Base-by-base conservation (phyloP, 495 filamentous ascomycete genomes). In the Penicillium lividum region DNA sequence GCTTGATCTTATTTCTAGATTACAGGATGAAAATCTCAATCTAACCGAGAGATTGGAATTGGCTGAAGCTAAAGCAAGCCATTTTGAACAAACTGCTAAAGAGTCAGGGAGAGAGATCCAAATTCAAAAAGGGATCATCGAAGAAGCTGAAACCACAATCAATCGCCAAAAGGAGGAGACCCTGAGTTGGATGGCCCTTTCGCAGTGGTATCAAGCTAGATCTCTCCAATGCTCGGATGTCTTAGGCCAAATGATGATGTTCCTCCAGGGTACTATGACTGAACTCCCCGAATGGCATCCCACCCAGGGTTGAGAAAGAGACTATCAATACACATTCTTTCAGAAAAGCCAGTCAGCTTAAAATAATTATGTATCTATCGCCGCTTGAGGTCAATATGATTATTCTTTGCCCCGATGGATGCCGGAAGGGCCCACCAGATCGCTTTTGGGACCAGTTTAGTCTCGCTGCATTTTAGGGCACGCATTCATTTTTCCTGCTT, bases 181-280 rank as follows among this genome's bases (percentile, higher is more conserved):
- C 34, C 9, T 11, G 2, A 18, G 34, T 3, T 54, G 52, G 52
- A 54, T 44, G 40, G 40, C 25, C 5, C 25, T 54, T 22, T 54
- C 36, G n/a, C 40, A 54, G 33, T 54, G 52, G 52, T 46, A 54
- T 22, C 40, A 54, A 27, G 15, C 28, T 33, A 11, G 52, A 15
- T 46, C 38, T n/a, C 3, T 54, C 30, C 40, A 54, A 6, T 54
- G 52, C 27, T 54, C 52, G 1, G 42, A 45, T 18, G 40, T 34
- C 18, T 42, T 54, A 22, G 40, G 52, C 4, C 52, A 54, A 25
- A 33, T 46, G 13, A 46, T 36, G 34, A 11, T 36, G 9, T 36
- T 36, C 9, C 34, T 36, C 6, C 34, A 36, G 9, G 34, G 34
- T 7, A 11, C 34, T 36, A 7, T 9, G 7, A 5, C 34, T 31